Evolutionary conservation across 1,284 basidiomycete genomes (phyloP).

Genomic region (Fistulinella staudtii): DNA sequence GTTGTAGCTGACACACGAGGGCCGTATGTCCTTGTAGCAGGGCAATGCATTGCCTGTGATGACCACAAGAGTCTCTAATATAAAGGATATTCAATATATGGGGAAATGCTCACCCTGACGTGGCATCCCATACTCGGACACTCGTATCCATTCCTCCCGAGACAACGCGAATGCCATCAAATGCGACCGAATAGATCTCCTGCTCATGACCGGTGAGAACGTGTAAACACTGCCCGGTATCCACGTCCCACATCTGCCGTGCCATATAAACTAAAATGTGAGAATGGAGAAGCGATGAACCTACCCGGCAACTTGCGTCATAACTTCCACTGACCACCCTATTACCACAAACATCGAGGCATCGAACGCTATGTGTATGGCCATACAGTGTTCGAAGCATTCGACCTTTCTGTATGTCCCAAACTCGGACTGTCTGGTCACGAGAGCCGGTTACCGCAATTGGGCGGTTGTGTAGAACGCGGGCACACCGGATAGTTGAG

Average conservation of each 20-base stretch:
- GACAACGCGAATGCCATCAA: conserved; percentile 82
- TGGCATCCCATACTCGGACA: conserved; percentile 84
- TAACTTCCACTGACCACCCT: conserved; percentile 87
- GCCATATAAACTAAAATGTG: neutral
- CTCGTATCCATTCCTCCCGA: conserved; percentile 91
- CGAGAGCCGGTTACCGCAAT: conserved; percentile 89
- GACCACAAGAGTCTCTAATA: conserved; percentile 16
- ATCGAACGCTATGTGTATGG: conserved; percentile 82
- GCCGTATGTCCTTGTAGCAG: conserved; percentile 92
- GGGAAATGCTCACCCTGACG: conserved; percentile 55
- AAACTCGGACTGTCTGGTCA: conserved; percentile 84
- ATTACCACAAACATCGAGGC: conserved; percentile 83
- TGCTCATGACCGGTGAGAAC: conserved; percentile 87
- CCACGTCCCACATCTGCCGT: conserved; percentile 74
- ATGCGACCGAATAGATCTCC: conserved; percentile 92
- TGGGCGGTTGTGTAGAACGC: conserved; percentile 83
- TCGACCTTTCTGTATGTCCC: conserved; percentile 85
- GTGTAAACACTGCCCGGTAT: conserved; percentile 83
- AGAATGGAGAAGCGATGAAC: conserved; percentile 26
- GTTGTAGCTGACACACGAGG: conserved; percentile 90
- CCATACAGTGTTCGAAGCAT: conserved; percentile 72
- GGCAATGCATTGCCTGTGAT: conserved; percentile 72
- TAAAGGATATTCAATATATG: neutral
- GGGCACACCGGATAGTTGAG: conserved; percentile 89
- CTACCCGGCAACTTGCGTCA: conserved; percentile 76